These are phyloP conservation scores for Wickerhamiella kazuoi DNA, from an alignment of 805 yeast genomes.

Conservation along the genomic window DNA sequence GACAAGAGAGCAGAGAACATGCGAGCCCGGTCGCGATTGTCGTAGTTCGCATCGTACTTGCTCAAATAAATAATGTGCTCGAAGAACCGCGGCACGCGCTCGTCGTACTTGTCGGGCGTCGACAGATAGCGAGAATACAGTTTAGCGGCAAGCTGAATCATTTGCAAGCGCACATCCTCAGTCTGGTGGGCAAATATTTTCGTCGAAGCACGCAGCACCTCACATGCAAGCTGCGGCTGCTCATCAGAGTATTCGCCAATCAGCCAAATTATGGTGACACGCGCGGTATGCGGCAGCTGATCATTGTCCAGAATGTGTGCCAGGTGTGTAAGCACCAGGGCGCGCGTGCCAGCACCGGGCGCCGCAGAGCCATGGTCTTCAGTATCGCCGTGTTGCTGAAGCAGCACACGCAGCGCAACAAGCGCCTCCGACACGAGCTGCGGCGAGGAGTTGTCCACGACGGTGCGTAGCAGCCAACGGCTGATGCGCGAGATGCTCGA, in stretches of 20 bases:
- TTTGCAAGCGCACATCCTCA: conserved; percentile 48
- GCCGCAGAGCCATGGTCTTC: background rate
- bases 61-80: conserved; percentile 43
- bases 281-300: conserved; percentile 29
- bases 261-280: conserved; percentile 77
- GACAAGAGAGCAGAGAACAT: conserved; percentile 45
- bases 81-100: conserved; percentile 33
- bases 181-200: conserved; percentile 36
- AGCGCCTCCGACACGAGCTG: conserved; percentile 10
- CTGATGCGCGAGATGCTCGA: conserved; percentile 1
- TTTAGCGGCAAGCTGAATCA: conserved; percentile 58
- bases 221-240: conserved; percentile 45
- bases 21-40: conserved; percentile 73
- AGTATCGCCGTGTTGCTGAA: conserved; percentile 8
- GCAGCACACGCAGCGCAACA: conserved; percentile 10
- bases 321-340: conserved; percentile 9
- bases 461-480: conserved; percentile 7
- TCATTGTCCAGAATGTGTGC: conserved; percentile 17
- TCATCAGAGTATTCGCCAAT: conserved; percentile 57
- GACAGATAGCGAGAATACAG: conserved; percentile 40
- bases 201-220: conserved; percentile 45
- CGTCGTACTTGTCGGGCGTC: conserved; percentile 8
- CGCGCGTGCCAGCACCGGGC: conserved; percentile 8
- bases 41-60: conserved; percentile 56
- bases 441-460: conserved; percentile 3